Evolutionary conservation across 1,284 basidiomycete species (phyloP), one percentile per base, ranked within the genome.

Genomic region (Anthracocystis setariae): DNA sequence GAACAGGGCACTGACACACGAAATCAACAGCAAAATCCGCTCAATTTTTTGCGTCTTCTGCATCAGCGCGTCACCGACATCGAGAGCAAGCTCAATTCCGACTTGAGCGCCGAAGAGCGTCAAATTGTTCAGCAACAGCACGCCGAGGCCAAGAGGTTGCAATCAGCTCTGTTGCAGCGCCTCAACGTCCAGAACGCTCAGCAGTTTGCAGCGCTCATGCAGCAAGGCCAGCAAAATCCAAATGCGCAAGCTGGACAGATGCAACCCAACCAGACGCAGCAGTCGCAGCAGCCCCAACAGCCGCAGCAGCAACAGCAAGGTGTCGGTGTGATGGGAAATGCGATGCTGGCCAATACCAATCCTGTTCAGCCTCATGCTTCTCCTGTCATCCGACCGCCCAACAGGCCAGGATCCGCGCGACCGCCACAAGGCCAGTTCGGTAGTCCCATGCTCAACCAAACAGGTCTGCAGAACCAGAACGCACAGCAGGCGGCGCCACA

Each of bases 11-110:
- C 62, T 44, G 53, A 64, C 40, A 35, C 53, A 32, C 48, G 48
- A 50, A 52, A 50, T 39, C 49, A 64, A 27, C 63, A 60, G 63
- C 47, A 72, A 35, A 72, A 66, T 23, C 70, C 70, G 32, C 54
- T 73, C 46, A 73, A 78, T 25, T 74, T 78, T 13, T 42, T 73
- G 40, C 76, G 71, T 13, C 65, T 72, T 12, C 63, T 78, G 52
- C 74, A 78, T 29, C 76, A 74, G 43, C 69, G 67, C n/a, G 64
- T 77, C 47, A 60, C 52, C 5, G 74, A 76, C 18, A 66, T 77
- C 21, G 74, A 78, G 43, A 66, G 58, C 45, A 76, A 75, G 51
- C 74, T 77, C 35, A 64, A 60, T 7, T 62, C 64, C 23, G 56
- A 65, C 20, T 62, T 74, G 25, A 55, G 62, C 32, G 60, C 65